Percentiles rank a stretch among this genome's conserved stretches.
These are phyloP conservation scores for Durio zibethinus DNA, from an alignment of 345 rosid genomes.

Conservation along the genomic window DNA sequence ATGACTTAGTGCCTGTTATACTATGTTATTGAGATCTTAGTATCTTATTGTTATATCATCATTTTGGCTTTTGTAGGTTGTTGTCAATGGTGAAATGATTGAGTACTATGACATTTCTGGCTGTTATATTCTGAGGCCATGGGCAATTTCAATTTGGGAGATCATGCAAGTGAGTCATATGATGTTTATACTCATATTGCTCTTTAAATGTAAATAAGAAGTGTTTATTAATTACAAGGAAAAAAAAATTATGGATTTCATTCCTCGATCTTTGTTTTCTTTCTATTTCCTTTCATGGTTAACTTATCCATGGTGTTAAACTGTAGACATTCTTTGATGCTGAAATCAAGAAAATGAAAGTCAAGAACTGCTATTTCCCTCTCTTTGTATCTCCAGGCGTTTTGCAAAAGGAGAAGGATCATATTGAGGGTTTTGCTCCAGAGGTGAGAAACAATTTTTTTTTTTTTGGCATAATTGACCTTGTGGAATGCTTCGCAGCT, in stretches of 20 bases:
- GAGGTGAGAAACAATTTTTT: slow-evolving; percentile 55
- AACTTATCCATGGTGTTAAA: slow-evolving; percentile 20
- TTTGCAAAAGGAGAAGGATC: slow-evolving; percentile 89
- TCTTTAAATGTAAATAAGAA: background rate
- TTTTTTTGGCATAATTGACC: background rate
- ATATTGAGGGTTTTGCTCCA: slow-evolving; percentile 91
- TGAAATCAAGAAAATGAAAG: slow-evolving; percentile 9
- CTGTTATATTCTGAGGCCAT: slow-evolving; percentile 92
- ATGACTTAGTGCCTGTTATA: slow-evolving; percentile 54
- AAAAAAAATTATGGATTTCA: background rate
- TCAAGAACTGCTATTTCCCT: slow-evolving; percentile 51
- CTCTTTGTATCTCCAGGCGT: slow-evolving; percentile 88
- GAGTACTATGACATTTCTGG: slow-evolving; percentile 97
- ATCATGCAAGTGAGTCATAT: slow-evolving; percentile 67
- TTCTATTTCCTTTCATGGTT: background rate
- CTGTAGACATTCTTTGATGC: slow-evolving; percentile 83
- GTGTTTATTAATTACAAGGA: background rate
- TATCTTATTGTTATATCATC: background rate
- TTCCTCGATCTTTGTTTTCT: background rate
- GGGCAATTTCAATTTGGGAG: slow-evolving; percentile 98
- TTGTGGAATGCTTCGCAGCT: background rate
- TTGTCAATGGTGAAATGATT: slow-evolving; percentile 86
- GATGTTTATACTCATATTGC: background rate
- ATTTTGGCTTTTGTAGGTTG: slow-evolving; percentile 49
- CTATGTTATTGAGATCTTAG: background rate